These are phyloP conservation scores for Aspergillus arachidicola DNA, from an alignment of 2,329 filamentous ascomycete genomes.

Conservation along the genomic window DNA sequence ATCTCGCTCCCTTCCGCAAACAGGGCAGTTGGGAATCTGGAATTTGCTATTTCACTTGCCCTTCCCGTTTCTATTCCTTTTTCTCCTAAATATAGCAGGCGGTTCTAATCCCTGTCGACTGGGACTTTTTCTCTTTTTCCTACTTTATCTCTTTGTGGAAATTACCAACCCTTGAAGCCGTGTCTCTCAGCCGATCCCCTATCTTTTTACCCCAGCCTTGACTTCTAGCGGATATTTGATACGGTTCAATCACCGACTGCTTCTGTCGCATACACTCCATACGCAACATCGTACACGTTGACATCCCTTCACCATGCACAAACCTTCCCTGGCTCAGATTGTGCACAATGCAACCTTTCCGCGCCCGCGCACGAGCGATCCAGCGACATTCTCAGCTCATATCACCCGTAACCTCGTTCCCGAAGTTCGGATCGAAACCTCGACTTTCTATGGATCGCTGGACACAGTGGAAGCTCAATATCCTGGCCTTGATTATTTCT, in stretches of 20 bases:
- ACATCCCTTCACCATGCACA: slow-evolving; percentile 55
- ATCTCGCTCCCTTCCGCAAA: slow-evolving; percentile 14
- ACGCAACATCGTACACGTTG: neutral
- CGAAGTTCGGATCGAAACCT: slow-evolving; percentile 66
- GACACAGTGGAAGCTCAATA: slow-evolving; percentile 68
- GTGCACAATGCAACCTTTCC: slow-evolving; percentile 64
- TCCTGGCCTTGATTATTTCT: slow-evolving; percentile 66
- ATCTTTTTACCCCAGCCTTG: neutral
- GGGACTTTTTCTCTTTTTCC: slow-evolving; percentile 8
- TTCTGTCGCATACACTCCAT: neutral
- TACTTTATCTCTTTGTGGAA: neutral
- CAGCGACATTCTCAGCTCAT: slow-evolving; percentile 60
- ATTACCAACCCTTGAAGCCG: neutral
- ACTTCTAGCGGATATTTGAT: neutral
- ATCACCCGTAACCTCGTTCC: slow-evolving; percentile 64
- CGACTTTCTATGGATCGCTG: slow-evolving; percentile 65
- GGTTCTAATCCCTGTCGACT: slow-evolving; percentile 16
- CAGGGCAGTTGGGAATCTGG: slow-evolving; percentile 12
- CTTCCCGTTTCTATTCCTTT: slow-evolving; percentile 6
- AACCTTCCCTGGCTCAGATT: slow-evolving; percentile 60
- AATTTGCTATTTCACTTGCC: slow-evolving; percentile 8
- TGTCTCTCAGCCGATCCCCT: slow-evolving; percentile 3
- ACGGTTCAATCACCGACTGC: neutral
- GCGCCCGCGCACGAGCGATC: slow-evolving; percentile 58
- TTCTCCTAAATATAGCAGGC: slow-evolving; percentile 19